Evolutionary conservation across 1,284 basidiomycete genomes (phyloP), one percentile per base, ranked within the genome.

Genomic region (Moesziomyces aphidis): DNA sequence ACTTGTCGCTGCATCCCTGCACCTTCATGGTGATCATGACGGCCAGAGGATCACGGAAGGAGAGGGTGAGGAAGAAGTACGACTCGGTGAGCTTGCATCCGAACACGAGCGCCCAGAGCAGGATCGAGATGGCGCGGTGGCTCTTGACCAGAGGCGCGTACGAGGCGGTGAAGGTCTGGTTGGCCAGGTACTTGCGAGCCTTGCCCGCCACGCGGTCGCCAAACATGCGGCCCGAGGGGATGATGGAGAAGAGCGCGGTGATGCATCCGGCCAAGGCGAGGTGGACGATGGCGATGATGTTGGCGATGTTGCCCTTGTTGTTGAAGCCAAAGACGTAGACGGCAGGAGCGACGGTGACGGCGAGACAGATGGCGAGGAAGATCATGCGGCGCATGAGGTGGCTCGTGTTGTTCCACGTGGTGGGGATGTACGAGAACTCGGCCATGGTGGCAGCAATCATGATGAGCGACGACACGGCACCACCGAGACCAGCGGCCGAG

Each of bases 51-150:
- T 84, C 83, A 65, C 81, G 79, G 76, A 84, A 80, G 15, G 83
- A 84, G 47, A 84, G 77, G 10, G 83, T 79, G 69, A 84, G 57
- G 79, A 84, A 84, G 77, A 80, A 84, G 82, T 84, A 84, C 53
- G 79, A 82, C 59, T 84, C 83, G 47, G 82, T 84, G 46, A 84
- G 77, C 81, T 84, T 84, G 81, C 82, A 83, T 49, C 83, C 83
- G 43, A 84, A 84, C 57, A 84, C 73, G 50, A 84, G 78, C 22
- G 60, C 53, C 83, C 83, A 84, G 31, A 84, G 79, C 48, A 83
- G 63, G 64, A 82, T 70, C 57, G 78, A 80, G 63, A 82, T 68
- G 61, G 73, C 70, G 46, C 83, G 77, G 63, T 79, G 82, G 31
- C 61, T 76, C 47, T 54, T 50, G 47, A 73, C 67, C 21, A 84